Conservation (phyloP, 2,329 filamentous ascomycete species). For the Grosmannia huntii region DNA sequence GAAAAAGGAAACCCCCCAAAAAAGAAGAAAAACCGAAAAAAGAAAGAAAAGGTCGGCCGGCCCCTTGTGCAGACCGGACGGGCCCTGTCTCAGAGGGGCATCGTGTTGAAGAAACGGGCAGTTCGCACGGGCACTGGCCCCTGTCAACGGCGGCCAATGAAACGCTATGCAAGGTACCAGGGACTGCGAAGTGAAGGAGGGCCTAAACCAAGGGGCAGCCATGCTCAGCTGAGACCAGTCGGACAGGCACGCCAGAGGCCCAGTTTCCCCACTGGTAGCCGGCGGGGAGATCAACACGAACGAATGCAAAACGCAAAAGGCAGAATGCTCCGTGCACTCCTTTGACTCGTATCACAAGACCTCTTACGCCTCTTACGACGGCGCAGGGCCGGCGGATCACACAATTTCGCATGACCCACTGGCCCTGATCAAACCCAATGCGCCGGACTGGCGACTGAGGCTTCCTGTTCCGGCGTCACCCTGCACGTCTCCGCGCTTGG, state of each 20-base stretch:
- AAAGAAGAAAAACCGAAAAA: too few relatives aligned
- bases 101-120: neutral
- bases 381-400: neutral
- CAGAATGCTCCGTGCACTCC: neutral
- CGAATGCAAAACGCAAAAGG: too few relatives aligned
- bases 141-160: neutral
- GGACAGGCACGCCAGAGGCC: neutral
- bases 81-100: neutral
- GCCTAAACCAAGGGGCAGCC: neutral
- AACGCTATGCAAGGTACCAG: conserved; percentile 3
- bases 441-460: neutral
- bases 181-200: neutral
- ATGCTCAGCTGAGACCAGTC: neutral
- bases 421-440: conserved; percentile 3
- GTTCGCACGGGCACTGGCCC: neutral
- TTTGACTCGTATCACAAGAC: neutral
- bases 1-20: too few relatives aligned
- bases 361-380: neutral
- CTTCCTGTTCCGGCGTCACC: neutral
- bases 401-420: neutral
- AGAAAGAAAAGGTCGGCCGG: neutral
- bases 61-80: neutral
- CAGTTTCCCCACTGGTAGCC: neutral
- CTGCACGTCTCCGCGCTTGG: neutral
- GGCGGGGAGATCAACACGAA: neutral